Evolutionary conservation across 352 stramenopile genomes (phyloP), one percentile per base, ranked within the genome.

Genomic region (Globisporangium barbulae): DNA sequence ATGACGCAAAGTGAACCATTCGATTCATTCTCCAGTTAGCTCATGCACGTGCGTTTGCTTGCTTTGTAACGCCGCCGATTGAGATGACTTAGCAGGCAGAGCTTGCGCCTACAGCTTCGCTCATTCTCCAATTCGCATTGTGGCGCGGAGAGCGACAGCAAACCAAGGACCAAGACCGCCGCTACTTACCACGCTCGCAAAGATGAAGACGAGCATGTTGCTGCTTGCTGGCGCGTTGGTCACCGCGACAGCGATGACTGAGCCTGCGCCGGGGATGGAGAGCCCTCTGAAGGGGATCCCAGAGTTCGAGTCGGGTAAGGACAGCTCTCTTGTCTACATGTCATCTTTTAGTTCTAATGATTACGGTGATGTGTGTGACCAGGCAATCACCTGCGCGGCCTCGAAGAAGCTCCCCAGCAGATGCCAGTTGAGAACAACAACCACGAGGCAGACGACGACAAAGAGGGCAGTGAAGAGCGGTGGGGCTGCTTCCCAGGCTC

Each of bases 181-280:
- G 2, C 7, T 25, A 22, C 28, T 37, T 15, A 28, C 4, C 25
- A 2, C 3, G n/a, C 19, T 28, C 25, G 30, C 15, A 45, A n/a
- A 9, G 12, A 58, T 58, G 52, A 58, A 58, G 52, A 45, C 52
- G 30, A 45, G 33, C 19, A 31, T 31, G 17, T 13, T 58, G 17
- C 19, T 58, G 52, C 7, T 58, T 17, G 52, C 8, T 28, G 31
- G 30, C 31, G 31, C 30, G 35, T 17, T 44, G 35, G 17, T 58
- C 31, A 31, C 52, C n/a, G 52, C 52, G 13, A 7, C 39, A 17
- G 52, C 52, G 5, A 31, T 39, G 15, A 21, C 37, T 28, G 52
- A 58, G 52, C 31, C 52, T 25, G 31, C 52, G 1, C 12, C 39
- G 15, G 52, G 10, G 35, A n/a, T 56, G 7, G 50, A 44, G 12